Base-by-base conservation (phyloP, 345 rosid species). In the Lenwebbia sp. region DNA sequence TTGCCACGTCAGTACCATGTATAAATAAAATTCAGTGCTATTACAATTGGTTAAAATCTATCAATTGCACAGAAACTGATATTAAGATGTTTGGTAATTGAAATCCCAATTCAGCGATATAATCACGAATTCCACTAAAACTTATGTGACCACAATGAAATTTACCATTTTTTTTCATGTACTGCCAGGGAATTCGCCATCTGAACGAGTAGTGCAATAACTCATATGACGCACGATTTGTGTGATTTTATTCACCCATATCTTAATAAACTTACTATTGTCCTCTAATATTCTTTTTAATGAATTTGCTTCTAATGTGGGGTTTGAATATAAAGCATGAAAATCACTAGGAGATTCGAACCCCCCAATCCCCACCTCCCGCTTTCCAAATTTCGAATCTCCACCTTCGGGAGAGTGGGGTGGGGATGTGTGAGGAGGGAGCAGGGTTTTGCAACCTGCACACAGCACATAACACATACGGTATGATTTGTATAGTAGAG, bases 101-200 rank as follows among this genome's bases (percentile, higher is more conserved):
- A 60, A 60, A n/a, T 13, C 37, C 28, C 28, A 7, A 60, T 60
- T 60, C 0, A 3, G 30, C 2, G 10, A 13, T 60, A 17, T n/a
- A 60, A n/a, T n/a, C 28, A 60, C 0, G 10, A 0, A n/a, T 60
- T 0, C 13, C 9, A 8, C 2, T 6, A 8, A 60, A 60, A 60
- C 74, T 60, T n/a, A 13, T 3, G 74, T 60, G 15, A 13, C 19
- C 19, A 13, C 19, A 33, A 2, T 13, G 1, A n/a, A n/a, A 60
- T 60, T n/a, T 33, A 28, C 74, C 37, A 4, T 44, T 44, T 5
- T 6, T 28, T 60, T 60, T 60, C 37, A 13, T 5, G 37, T 4
- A 13, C 10, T 58, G 4, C 1, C 14, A 8, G 37, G 33, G 9
- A n/a, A n/a, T n/a, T 60, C 1, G 21, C 4, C 15, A 3, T n/a